Base-by-base conservation (phyloP, 2,329 filamentous ascomycete species). In the Teratosphaeriaceae sp. region DNA sequence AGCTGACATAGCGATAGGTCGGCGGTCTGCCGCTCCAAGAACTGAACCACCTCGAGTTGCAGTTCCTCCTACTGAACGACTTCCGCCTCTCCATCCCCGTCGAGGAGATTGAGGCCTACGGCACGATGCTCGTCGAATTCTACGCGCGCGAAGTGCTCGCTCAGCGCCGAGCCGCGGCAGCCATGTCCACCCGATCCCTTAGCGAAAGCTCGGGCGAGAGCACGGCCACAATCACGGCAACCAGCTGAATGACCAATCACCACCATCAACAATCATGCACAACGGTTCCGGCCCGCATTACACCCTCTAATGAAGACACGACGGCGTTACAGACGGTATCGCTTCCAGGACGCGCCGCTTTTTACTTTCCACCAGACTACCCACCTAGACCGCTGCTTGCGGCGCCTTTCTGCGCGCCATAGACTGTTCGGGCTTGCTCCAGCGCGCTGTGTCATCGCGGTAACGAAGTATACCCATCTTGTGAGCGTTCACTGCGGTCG, bases 111-210 rank as follows among this genome's bases (percentile, higher is more conserved):
- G 92, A 98, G 65, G 88, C 88, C 0, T 98, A 98, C 57, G 92
- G 88, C 4, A 98, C 92, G 1, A 97, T 97, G 90, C 74, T 98
- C 11, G 92, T 98, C 13, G 90, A 97, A 60, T 98, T 97, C 60
- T 98, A 97, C 60, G 90, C 88, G 0, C 77, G 90, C 42, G 92
- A 98, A 63, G 83, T 96, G 13, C 78, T 95, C 20, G 72, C 79
- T 20, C 80, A 84, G 56, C 70, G 73, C 49, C 72, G 76, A 37
- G 56, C 56, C n/a, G 51, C 52, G 7, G 47, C 57, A 33, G 54
- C 52, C 43, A 53, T 55, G 53, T 34, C 51, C 30, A 47, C 44
- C 27, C 52, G 58, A 15, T 58, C 55, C 21, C 41, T 58, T 33
- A 60, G 57, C 45, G 59, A 60, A 45, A 60, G 56, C 48, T 60